Base-by-base conservation (phyloP, 2,329 filamentous ascomycete species). In the Ophiocordyceps camponoti-floridani region DNA sequence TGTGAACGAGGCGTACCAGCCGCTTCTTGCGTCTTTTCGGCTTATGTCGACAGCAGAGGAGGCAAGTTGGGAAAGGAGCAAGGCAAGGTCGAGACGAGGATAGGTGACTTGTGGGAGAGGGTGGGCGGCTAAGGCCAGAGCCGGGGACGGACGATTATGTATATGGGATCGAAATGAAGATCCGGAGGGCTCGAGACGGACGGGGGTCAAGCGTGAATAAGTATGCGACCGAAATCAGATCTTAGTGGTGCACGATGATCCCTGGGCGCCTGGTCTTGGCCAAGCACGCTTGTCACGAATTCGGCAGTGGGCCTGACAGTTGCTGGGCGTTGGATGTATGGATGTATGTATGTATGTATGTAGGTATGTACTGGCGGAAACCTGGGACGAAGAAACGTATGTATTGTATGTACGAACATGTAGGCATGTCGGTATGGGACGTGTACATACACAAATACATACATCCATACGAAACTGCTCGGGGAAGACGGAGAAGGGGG, bases 211-310 rank as follows among this genome's bases (percentile, higher is more conserved):
- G 40, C 46, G 47, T 46, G 31, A 46, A 53, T 52, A 50, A 48
- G 48, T 49, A 50, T 41, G 43, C 41, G 16, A 44, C 16, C 43
- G 44, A 49, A 43, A 52, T 54, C 48, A 48, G 49, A 53, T 51
- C 49, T 51, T 42, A 46, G 48, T 51, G 46, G 46, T 43, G 48
- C 46, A 46, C 43, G 37, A 38, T 31, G 44, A 47, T 47, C 37
- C 48, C 46, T 40, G 43, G 43, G 30, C 27, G 11, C 41, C 26
- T 37, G 42, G 41, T 41, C 27, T 44, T 35, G 38, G 40, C 46
- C 41, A 44, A 45, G 46, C 44, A 43, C 40, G 44, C 43, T 45
- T 50, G 50, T 47, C 47, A 49, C 48, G 45, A 49, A 48, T 44
- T 49, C 48, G 48, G 37, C 47, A 48, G 52, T 49, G 51, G 48